Evolutionary conservation across 169 alveolate species (phyloP), one percentile per base, ranked within the genome.

Genomic region (Theileria parva): DNA sequence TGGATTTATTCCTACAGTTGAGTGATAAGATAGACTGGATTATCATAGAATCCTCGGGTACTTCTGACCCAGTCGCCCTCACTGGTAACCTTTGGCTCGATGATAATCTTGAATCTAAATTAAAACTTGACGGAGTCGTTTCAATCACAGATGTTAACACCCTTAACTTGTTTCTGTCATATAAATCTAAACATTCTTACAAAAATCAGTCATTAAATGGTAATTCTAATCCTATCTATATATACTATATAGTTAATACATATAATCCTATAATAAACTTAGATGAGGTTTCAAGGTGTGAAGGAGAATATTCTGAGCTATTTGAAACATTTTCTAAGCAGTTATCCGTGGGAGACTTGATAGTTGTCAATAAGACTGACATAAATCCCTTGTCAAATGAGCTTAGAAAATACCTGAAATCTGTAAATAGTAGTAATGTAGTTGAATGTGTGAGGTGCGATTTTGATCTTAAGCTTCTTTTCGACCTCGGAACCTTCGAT

Each of bases 281-380:
- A 66, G 34, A 11, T 30, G 67, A 61, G 53, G 3, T 13, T 44
- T 7, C 53, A 44, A 44, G 8, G 53, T 7, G 53, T 8, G 17
- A 44, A 44, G 53, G 3, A 72, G 76, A 81, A 70, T 66, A 68
- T 51, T 32, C 64, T 17, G 50, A 67, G 15, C 61, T 74, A 65
- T 73, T 32, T 21, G 81, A 83, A 30, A 32, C 77, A 48, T 63
- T 89, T 66, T 39, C 72, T 8, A 92, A 89, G 66, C 93, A 93
- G 73, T 65, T 93, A 19, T 74, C 92, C 27, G 90, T 83, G n/a
- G 94, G 96, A 12, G 95, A 93, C 66, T 87, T 90, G 64, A 87
- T 93, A 21, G 64, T 93, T 5, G 50, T 93, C 3, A 93, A 93
- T 81, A 93, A 92, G 68, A 74, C 81, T 23, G 96, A 93, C 55